Percentiles rank a stretch among this genome's conserved stretches.
Conservation (phyloP, 352 stramenopile species). For the Globisporangium okanoganense region DNA sequence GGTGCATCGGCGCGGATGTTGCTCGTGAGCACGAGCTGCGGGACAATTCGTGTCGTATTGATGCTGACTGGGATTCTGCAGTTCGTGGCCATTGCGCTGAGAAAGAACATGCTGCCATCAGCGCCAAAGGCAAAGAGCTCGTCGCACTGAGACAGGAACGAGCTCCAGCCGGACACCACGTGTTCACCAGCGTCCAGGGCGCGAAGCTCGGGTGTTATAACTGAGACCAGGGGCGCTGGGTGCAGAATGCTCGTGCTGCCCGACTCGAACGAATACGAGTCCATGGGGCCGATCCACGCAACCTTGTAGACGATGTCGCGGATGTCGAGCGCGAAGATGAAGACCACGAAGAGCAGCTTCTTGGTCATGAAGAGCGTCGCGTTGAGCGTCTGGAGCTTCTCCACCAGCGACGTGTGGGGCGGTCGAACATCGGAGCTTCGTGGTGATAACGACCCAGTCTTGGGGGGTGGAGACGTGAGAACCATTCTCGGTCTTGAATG, state of each 20-base stretch:
- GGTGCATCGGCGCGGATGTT: conserved; percentile 20
- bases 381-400: conserved; percentile 1
- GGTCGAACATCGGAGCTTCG: not conserved
- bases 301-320: conserved; percentile 26
- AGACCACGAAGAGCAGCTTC: conserved; percentile 12
- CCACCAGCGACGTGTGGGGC: not conserved
- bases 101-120: conserved; percentile 16
- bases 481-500: too few species aligned
- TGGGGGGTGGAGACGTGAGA: too few species aligned
- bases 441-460: not conserved
- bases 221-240: conserved; percentile 3
- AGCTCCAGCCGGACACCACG: conserved; percentile 17
- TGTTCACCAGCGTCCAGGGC: conserved; percentile 5
- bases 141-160: conserved; percentile 20
- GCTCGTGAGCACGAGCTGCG: conserved; percentile 21
- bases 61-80: conserved; percentile 10
- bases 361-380: conserved; percentile 8
- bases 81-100: conserved; percentile 18
- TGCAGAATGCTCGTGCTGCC: conserved; percentile 16
- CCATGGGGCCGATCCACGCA: conserved; percentile 19
- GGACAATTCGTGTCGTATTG: conserved; percentile 10
- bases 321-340: conserved; percentile 16
- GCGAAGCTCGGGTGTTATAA: not conserved
- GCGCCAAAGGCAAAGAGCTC: conserved; percentile 13
- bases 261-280: conserved; percentile 16